These are phyloP conservation scores for Melocanna baccifera DNA, from an alignment of 176 grass and related monocot genomes.

Conservation along the genomic window DNA sequence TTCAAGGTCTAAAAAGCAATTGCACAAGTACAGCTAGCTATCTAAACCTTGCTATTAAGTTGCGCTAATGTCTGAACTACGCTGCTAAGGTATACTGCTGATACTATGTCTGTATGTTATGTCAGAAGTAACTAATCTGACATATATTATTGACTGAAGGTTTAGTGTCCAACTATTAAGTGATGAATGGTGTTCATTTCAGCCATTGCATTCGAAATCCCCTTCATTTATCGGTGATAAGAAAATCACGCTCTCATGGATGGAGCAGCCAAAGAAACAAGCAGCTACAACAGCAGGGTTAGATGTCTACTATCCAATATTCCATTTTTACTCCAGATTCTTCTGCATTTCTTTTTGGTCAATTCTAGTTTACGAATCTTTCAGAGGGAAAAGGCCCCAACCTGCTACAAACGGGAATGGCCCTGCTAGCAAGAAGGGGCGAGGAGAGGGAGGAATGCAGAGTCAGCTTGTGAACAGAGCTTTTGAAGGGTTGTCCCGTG, in stretches of 20 bases:
- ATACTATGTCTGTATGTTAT: not conserved
- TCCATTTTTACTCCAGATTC: not conserved
- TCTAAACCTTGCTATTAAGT: not conserved
- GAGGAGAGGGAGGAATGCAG: slow-evolving; percentile 52
- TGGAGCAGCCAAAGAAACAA: slow-evolving; percentile 67
- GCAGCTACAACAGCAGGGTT: slow-evolving; percentile 55
- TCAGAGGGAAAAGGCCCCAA: slow-evolving; percentile 64
- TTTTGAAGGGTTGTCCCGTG: slow-evolving; percentile 77
- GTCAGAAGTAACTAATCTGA: slow-evolving; percentile 6
- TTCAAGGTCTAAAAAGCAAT: not conserved
- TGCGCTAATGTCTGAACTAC: not conserved
- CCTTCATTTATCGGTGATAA: slow-evolving; percentile 87
- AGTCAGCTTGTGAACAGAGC: slow-evolving; percentile 88
- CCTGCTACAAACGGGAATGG: slow-evolving; percentile 56
- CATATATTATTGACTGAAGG: not conserved
- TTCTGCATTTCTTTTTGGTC: slow-evolving; percentile 15
- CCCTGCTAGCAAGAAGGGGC: slow-evolving; percentile 61
- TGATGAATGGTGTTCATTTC: slow-evolving; percentile 40
- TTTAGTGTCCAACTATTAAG: slow-evolving; percentile 3
- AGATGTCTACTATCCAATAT: slow-evolving; percentile 5
- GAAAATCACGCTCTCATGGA: slow-evolving; percentile 86
- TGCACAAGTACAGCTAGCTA: not conserved
- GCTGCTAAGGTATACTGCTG: not conserved
- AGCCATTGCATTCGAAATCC: slow-evolving; percentile 82
- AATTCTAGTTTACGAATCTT: slow-evolving; percentile 23